A percentile compares a stretch with the other conserved stretches of the same genome.
phyloP scores from a whole-genome alignment of 129 eudicot species.

The Pittosporum tobira region DNA sequence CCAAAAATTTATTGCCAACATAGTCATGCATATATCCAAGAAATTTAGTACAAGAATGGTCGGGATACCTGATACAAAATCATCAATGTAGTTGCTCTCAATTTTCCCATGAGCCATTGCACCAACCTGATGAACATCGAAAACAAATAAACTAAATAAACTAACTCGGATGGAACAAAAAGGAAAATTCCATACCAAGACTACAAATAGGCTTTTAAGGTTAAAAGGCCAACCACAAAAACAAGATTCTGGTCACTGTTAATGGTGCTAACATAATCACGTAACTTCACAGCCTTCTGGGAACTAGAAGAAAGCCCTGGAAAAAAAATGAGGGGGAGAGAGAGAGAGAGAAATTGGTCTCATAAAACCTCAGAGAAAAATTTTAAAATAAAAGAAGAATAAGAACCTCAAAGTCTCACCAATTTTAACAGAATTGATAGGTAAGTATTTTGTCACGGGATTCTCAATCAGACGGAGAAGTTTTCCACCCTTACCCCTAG shows the following conservation, averaged over 20 bases:
- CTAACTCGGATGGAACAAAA: not conserved
- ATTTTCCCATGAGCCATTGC: conserved; percentile 21
- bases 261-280: conserved; percentile 5
- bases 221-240: conserved; percentile 4
- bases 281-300: not conserved
- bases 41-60: no score
- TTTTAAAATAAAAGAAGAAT: not conserved
- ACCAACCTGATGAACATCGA: conserved; percentile 11
- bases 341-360: no score
- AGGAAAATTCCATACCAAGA: no score
- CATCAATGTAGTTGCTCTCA: conserved; percentile 12
- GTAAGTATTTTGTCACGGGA: conserved; percentile 12
- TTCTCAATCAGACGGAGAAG: conserved; percentile 9
- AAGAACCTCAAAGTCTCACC: not conserved
- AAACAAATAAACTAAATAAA: not conserved
- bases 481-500: conserved; percentile 6
- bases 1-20: no score
- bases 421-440: not conserved
- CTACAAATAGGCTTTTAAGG: no score
- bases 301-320: conserved; percentile 13
- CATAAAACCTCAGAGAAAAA: not conserved
- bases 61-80: conserved; percentile 15
- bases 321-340: no score
- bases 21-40: no score
- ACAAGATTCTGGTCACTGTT: conserved; percentile 2